phyloP scores from a whole-genome alignment of 352 stramenopile genomes.

The Poterioochromonas sp. region DNA sequence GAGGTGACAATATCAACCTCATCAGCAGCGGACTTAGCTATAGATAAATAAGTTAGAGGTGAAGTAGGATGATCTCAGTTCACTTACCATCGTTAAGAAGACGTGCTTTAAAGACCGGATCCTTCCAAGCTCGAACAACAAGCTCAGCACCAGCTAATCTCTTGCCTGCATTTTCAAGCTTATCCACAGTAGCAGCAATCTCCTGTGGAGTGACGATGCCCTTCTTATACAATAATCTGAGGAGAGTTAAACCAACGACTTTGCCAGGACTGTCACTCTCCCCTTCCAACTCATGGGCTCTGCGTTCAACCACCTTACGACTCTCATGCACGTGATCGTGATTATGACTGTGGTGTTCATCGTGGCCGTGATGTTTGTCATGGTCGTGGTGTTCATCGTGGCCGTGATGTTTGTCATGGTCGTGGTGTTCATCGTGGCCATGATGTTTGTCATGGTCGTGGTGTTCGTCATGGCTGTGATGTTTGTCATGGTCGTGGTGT shows the following conservation, averaged over 20 bases:
- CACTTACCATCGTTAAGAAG: conserved; percentile 46
- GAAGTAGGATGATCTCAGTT: too few relatives aligned
- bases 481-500: neutral
- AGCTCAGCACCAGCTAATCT: conserved; percentile 43
- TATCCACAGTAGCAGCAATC: conserved; percentile 45
- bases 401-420: too few relatives aligned
- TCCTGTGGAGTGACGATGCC: conserved; percentile 45
- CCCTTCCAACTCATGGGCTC: conserved; percentile 38
- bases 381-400: conserved; percentile 41
- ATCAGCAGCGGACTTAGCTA: conserved; percentile 41
- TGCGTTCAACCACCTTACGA: neutral
- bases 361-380: conserved; percentile 42
- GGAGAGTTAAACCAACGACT: conserved; percentile 43
- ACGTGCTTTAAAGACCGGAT: conserved; percentile 45
- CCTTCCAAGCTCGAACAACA: conserved; percentile 50
- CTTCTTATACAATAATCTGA: conserved; percentile 45
- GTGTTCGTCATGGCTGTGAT: neutral
- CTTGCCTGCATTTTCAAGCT: conserved; percentile 41
- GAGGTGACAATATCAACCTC: conserved; percentile 49
- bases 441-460: neutral
- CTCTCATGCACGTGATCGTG: neutral
- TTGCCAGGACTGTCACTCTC: conserved; percentile 43
- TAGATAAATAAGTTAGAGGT: too few relatives aligned
- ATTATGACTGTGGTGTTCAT: neutral
- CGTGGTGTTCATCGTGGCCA: neutral